Evolutionary conservation across 2,329 filamentous ascomycete genomes (phyloP).

Genomic region (Hirsutella rhossiliensis): DNA sequence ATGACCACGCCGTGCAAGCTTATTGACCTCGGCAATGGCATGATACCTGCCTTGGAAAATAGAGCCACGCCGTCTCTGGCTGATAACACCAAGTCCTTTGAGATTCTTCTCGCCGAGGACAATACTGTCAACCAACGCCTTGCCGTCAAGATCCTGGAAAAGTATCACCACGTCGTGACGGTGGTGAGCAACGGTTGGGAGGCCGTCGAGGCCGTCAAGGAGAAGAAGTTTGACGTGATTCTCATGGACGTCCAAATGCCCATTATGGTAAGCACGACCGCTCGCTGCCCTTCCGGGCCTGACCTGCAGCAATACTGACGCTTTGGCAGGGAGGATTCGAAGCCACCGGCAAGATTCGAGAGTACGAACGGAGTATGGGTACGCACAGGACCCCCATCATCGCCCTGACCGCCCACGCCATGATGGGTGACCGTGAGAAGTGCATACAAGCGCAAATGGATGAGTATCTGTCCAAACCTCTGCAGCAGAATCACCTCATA

Average conservation of each 20-base stretch:
- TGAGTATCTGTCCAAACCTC: constrained; percentile 91
- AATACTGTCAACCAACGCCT: constrained; percentile 95
- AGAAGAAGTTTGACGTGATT: constrained; percentile 88
- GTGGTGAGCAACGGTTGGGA: constrained; percentile 94
- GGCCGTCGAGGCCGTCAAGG: constrained; percentile 83
- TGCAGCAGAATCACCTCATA: constrained; percentile 95
- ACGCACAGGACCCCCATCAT: constrained; percentile 87
- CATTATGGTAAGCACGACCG: constrained; percentile 65
- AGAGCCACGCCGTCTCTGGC: constrained; percentile 82
- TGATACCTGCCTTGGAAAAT: constrained; percentile 91
- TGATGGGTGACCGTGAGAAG: constrained; percentile 96
- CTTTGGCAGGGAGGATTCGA: constrained; percentile 75
- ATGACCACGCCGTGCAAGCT: constrained; percentile 95
- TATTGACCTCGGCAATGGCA: constrained; percentile 89
- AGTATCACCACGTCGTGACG: constrained; percentile 85
- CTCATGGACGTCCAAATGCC: constrained; percentile 99
- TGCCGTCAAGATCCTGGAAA: constrained; percentile 93
- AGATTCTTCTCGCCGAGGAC: constrained; percentile 90
- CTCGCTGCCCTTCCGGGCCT: not conserved
- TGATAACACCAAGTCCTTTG: constrained; percentile 90
- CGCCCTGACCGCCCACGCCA: constrained; percentile 91
- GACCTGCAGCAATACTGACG: constrained; percentile 20
- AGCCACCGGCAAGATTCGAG: constrained; percentile 89
- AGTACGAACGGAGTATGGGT: constrained; percentile 76
- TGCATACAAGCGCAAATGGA: constrained; percentile 99